phyloP scores from a whole-genome alignment of 1,284 basidiomycete species.

The Gymnopus androsaceus region DNA sequence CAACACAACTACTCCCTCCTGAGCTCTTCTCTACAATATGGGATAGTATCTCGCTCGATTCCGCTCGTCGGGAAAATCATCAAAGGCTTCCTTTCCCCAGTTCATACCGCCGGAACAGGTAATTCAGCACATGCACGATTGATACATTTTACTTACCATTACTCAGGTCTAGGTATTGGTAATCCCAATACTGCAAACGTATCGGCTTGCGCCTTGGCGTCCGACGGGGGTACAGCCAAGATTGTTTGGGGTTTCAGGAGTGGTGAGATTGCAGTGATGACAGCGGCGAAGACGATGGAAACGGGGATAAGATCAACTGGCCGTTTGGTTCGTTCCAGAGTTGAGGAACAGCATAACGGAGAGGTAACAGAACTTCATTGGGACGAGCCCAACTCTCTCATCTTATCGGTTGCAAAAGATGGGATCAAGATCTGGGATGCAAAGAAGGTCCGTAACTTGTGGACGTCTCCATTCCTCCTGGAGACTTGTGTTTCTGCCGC shows the following conservation, averaged over 20 bases:
- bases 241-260: slow-evolving; percentile 77
- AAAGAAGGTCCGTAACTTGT: slow-evolving; percentile 53
- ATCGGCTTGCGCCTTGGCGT: slow-evolving; percentile 55
- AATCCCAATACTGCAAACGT: slow-evolving; percentile 79
- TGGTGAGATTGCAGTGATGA: slow-evolving; percentile 70
- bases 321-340: slow-evolving; percentile 47
- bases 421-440: slow-evolving; percentile 77
- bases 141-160: too few species aligned
- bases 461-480: slow-evolving; percentile 54
- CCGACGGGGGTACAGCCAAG: slow-evolving; percentile 68
- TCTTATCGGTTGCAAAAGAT: slow-evolving; percentile 61
- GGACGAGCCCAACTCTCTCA: slow-evolving; percentile 38
- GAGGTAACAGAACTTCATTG: slow-evolving; percentile 56
- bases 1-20: slow-evolving; percentile 60
- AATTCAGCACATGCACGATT: too few species aligned
- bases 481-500: slow-evolving; percentile 55
- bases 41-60: slow-evolving; percentile 74
- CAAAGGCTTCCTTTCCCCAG: slow-evolving; percentile 73
- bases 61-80: slow-evolving; percentile 72
- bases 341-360: slow-evolving; percentile 61
- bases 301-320: slow-evolving; percentile 44
- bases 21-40: slow-evolving; percentile 67
- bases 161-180: slow-evolving; percentile 68
- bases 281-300: slow-evolving; percentile 61
- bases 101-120: slow-evolving; percentile 57